Base-by-base conservation (phyloP, 2,329 filamentous ascomycete species). In the Monosporascus sp. region DNA sequence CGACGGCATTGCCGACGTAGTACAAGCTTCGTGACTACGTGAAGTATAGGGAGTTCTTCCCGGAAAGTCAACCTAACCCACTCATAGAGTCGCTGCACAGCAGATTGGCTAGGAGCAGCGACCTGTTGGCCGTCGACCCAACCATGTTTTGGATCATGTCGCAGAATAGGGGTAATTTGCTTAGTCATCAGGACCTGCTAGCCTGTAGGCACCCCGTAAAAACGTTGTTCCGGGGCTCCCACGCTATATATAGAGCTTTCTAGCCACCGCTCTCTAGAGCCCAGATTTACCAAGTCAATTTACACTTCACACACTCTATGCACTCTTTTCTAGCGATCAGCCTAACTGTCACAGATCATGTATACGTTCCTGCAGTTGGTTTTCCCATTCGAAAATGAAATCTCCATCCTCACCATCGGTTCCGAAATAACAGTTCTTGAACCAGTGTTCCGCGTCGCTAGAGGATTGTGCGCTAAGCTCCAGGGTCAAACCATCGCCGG, bases 371-470 rank as follows among this genome's bases (percentile, higher is more conserved):
- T 17, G 40, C 34, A 41, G 26, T 43, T 45, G 24, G 24, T 36
- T 48, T 52, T 37, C 40, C 49, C 53, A 1, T 27, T 27, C 26
- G 26, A 27, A 27, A 27, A 27, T 27, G 26, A 9, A 7, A 36
- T 50, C 56, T 62, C 19, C 20, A 47, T 55, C 22, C 24, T 66
- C 58, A 31, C 64, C 14, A 48, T 67, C 58, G 9, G 57, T 57
- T 43, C 41, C 45, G 36, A 69, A 65, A 54, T 59, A 49, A 22
- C 59, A 54, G 53, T 67, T 59, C 52, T 66, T 66, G 56, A 70
- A 71, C 59, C 59, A 72, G 56, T 72, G 65, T 49, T 69, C 54
- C 14, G 46, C 62, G 61, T 73, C 68, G 52, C 69, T 72, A 16
- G 65, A 66, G 47, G 66, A 71, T 41, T 67, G 62, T 2, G 55